Evolutionary conservation across 1,284 basidiomycete genomes (phyloP).

Genomic region (Peniophora sp.): DNA sequence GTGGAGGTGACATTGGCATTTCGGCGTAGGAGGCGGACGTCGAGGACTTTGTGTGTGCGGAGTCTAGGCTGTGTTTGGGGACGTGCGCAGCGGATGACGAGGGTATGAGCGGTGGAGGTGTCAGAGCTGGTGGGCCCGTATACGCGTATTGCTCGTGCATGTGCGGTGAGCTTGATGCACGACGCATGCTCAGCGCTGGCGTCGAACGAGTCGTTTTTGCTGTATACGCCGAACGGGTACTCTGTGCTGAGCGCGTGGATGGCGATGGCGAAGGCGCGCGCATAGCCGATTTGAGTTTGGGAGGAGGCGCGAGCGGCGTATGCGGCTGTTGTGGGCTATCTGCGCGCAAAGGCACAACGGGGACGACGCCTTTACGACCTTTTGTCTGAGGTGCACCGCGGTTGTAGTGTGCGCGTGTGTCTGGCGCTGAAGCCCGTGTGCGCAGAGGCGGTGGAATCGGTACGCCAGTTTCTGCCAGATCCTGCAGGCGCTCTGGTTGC

Average conservation of each 20-base stretch:
- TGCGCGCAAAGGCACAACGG: not conserved
- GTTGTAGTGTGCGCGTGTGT: not conserved
- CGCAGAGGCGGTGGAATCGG: not conserved
- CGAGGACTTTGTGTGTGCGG: not conserved
- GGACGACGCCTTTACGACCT: not conserved
- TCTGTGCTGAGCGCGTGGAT: not conserved
- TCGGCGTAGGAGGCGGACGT: too few relatives aligned
- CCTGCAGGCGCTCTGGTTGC: constrained; percentile 13
- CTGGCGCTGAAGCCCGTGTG: not conserved
- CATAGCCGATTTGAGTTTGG: too few relatives aligned
- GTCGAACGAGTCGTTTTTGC: not conserved
- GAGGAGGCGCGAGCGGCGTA: not conserved
- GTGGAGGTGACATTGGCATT: too few relatives aligned
- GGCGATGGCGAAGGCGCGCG: not conserved
- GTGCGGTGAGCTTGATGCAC: not conserved
- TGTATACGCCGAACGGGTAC: not conserved
- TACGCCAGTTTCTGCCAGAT: constrained; percentile 5
- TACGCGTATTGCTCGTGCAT: constrained; percentile 19
- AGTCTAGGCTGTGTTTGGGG: constrained; percentile 2
- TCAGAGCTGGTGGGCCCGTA: constrained; percentile 31
- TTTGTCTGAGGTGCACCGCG: not conserved
- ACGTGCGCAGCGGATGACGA: constrained; percentile 15
- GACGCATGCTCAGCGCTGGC: not conserved
- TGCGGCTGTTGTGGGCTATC: not conserved
- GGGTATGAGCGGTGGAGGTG: constrained; percentile 4